Conservation (phyloP, 495 filamentous ascomycete species). For the Neurospora intermedia region DNA sequence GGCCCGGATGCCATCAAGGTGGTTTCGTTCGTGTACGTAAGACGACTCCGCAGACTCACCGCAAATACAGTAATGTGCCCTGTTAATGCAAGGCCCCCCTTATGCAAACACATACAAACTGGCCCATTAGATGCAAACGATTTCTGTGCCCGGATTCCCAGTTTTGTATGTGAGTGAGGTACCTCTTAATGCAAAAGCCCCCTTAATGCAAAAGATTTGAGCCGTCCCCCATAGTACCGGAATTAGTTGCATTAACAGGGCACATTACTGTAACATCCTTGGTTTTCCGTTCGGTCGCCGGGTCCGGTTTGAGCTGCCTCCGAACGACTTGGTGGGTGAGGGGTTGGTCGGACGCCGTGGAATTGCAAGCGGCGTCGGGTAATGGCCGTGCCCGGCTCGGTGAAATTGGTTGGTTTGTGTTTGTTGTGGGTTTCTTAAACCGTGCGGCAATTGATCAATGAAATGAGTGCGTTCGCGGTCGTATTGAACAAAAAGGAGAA, state of each 20-base stretch:
- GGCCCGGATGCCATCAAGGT: not conserved
- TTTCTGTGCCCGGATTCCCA: no score
- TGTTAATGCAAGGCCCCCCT: no score
- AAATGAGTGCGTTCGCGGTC: not conserved
- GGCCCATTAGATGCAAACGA: no score
- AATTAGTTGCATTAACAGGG: no score
- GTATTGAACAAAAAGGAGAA: not conserved
- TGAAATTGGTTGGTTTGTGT: not conserved
- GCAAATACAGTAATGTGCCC: no score
- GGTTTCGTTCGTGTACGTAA: not conserved
- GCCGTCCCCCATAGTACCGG: no score
- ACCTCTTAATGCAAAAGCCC: no score
- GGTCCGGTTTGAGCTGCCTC: not conserved
- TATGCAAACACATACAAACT: no score
- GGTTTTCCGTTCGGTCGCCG: not conserved
- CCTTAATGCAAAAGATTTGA: no score
- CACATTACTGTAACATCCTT: no score
- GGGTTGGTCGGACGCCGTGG: not conserved
- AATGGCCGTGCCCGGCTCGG: not conserved
- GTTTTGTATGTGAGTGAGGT: no score
- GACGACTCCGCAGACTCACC: not conserved
- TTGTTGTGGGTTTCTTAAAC: not conserved
- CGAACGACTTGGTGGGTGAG: not conserved
- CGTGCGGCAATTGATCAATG: not conserved
- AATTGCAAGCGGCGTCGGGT: not conserved